Percentiles rank a stretch among this genome's conserved stretches.
These are phyloP conservation scores for Claviceps cyperi DNA, from an alignment of 2,329 filamentous ascomycete species.

Conservation along the genomic window DNA sequence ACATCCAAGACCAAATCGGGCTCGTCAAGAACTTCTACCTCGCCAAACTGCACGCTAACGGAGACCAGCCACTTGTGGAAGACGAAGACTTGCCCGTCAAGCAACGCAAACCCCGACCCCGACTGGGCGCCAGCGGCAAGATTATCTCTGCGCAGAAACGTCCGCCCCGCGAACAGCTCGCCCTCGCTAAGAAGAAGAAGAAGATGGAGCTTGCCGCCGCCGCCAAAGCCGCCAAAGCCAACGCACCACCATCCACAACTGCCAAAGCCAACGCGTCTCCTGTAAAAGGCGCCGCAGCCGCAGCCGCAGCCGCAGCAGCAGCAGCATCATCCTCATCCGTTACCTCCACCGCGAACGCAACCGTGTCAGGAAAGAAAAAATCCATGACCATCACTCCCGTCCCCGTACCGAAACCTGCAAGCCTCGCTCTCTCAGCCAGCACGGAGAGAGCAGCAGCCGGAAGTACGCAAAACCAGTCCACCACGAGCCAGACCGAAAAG, in stretches of 20 bases:
- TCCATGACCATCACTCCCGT: constrained; percentile 22
- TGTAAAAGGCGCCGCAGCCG: neutral
- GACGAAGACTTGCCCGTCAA: constrained; percentile 91
- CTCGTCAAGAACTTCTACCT: constrained; percentile 86
- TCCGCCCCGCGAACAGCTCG: constrained; percentile 67
- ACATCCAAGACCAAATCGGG: constrained; percentile 66
- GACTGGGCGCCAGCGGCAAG: constrained; percentile 60
- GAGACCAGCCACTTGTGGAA: constrained; percentile 68
- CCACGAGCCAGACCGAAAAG: constrained; percentile 51
- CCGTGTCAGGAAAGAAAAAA: constrained; percentile 39
- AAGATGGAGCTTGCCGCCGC: constrained; percentile 47
- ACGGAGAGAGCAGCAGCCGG: constrained; percentile 40
- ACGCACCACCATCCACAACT: neutral
- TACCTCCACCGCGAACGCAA: constrained; percentile 22
- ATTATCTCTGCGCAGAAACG: constrained; percentile 75
- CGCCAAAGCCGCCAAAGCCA: constrained; percentile 26
- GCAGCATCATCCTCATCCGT: constrained; percentile 18
- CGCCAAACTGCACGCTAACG: constrained; percentile 71
- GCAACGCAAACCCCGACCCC: constrained; percentile 62
- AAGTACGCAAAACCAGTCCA: constrained; percentile 43
- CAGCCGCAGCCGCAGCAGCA: constrained; percentile 16
- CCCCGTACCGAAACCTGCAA: constrained; percentile 23
- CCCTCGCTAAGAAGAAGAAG: constrained; percentile 77
- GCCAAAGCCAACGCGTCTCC: neutral
- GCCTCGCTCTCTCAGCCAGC: constrained; percentile 25